Base-by-base conservation (phyloP, 768 basidiomycete genomes). In the Panus rudis region DNA sequence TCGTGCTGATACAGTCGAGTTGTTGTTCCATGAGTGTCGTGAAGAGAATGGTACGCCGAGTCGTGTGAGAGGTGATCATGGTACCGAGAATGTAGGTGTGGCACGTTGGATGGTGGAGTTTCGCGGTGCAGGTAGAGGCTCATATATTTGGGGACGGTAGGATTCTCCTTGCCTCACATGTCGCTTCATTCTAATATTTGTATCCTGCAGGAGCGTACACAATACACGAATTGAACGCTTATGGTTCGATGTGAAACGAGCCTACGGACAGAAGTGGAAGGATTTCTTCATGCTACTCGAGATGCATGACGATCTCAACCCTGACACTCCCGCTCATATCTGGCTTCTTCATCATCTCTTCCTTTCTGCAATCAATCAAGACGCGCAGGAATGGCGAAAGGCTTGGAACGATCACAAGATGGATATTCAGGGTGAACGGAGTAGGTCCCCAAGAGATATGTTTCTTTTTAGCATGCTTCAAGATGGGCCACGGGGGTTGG, bases 401-500 rank as follows among this genome's bases (percentile, higher is more conserved):
- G 27, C 41, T 5, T 42, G 41, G 41, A 42, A 42, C 30, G 17
- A 13, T 14, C 41, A 42, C 23, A 38, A 13, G 24, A 21, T 42
- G 6, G 19, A 42, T 4, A 42, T 42, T 13, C 27, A 31, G 21
- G 41, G 41, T 17, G 28, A 42, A 33, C 41, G 41, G 13, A 5
- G n/a, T 6, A 12, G 30, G 6, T 31, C 27, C 24, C 64, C 65
- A 0, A 41, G 42, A 3, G 56, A 66, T 14, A 54, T 67, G 52
- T 63, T 53, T 41, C 28, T 54, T 6, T 65, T 63, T 43, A 59
- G 62, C 12, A 61, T 65, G 55, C 12, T 63, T 1, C 27, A 54
- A 27, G 40, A 66, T 28, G 65, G 67, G 3, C 28, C 52, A 2
- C 52, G 55, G 4, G 64, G 63, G 1, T 37, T 62, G 8, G 21